phyloP scores from a whole-genome alignment of 2,329 filamentous ascomycete genomes.

The Chaetomium olivaceum region DNA sequence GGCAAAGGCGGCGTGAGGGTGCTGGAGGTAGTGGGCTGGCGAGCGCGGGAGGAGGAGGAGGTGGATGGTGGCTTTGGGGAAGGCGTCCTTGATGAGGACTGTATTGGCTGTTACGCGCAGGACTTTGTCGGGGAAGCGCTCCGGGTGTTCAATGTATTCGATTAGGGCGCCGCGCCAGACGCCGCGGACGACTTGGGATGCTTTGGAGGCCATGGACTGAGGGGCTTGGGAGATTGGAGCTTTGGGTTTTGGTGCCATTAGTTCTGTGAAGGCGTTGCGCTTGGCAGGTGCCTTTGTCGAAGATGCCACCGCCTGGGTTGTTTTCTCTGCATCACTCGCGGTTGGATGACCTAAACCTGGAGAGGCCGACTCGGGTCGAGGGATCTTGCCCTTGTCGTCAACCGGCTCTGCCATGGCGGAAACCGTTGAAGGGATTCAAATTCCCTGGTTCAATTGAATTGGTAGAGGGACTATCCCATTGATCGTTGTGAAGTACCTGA shows the following conservation, averaged over 20 bases:
- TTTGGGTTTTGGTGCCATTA: slow-evolving; percentile 55
- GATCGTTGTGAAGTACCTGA: background rate
- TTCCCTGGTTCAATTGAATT: background rate
- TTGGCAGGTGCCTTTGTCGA: slow-evolving; percentile 11
- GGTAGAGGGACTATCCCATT: background rate
- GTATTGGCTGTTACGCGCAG: slow-evolving; percentile 68
- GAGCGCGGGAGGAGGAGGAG: slow-evolving; percentile 83
- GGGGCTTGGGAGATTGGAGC: slow-evolving; percentile 25
- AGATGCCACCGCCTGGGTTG: background rate
- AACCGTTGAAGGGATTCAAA: background rate
- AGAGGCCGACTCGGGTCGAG: slow-evolving; percentile 3
- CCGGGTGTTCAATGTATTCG: slow-evolving; percentile 65
- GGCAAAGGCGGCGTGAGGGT: slow-evolving; percentile 77
- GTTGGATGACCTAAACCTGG: background rate
- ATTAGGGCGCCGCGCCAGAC: slow-evolving; percentile 61
- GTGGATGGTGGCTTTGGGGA: slow-evolving; percentile 83
- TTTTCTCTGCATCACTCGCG: background rate
- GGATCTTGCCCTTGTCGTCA: slow-evolving; percentile 23
- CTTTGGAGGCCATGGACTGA: slow-evolving; percentile 19
- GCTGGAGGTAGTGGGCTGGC: slow-evolving; percentile 56
- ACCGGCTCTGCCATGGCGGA: slow-evolving; percentile 18
- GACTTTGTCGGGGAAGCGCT: slow-evolving; percentile 59
- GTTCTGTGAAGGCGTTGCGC: slow-evolving; percentile 48
- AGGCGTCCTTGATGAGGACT: slow-evolving; percentile 79
- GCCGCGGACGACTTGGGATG: slow-evolving; percentile 21